phyloP scores from a whole-genome alignment of 2,329 filamentous ascomycete genomes.

The Ascochyta fabae region DNA sequence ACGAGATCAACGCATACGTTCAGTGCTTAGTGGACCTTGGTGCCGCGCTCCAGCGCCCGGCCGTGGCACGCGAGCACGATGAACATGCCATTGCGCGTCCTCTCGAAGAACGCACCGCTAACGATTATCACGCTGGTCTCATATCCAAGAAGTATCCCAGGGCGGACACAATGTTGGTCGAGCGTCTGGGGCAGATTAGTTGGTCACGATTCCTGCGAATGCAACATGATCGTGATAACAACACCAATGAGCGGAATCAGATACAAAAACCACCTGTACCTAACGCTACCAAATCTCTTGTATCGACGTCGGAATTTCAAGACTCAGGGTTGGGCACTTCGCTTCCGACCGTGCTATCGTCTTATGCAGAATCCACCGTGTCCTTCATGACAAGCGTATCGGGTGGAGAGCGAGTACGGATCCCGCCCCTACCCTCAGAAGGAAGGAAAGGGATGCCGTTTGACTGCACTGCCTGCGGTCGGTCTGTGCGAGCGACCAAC shows the following conservation, averaged over 20 bases:
- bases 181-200: conserved; percentile 26
- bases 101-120: conserved; percentile 17
- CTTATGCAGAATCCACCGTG: conserved; percentile 26
- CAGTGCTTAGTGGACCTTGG: conserved; percentile 27
- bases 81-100: conserved; percentile 11
- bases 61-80: conserved; percentile 17
- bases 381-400: conserved; percentile 26
- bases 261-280: too few species aligned
- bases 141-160: conserved; percentile 25
- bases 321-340: conserved; percentile 33
- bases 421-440: conserved; percentile 27
- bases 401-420: conserved; percentile 15
- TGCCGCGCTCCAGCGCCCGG: conserved; percentile 25
- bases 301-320: conserved; percentile 24
- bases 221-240: conserved; percentile 10
- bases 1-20: conserved; percentile 20
- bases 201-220: conserved; percentile 31
- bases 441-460: conserved; percentile 26
- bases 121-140: conserved; percentile 28
- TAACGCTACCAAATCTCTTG: conserved; percentile 5
- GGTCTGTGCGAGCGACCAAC: conserved; percentile 15
- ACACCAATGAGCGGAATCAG: too few species aligned
- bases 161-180: conserved; percentile 9
- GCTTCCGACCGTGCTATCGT: conserved; percentile 9
- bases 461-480: conserved; percentile 30